Evolutionary conservation across 1,139 yeast genomes (phyloP), one percentile per base, ranked within the genome.

Genomic region (Kluyveromyces sp.): DNA sequence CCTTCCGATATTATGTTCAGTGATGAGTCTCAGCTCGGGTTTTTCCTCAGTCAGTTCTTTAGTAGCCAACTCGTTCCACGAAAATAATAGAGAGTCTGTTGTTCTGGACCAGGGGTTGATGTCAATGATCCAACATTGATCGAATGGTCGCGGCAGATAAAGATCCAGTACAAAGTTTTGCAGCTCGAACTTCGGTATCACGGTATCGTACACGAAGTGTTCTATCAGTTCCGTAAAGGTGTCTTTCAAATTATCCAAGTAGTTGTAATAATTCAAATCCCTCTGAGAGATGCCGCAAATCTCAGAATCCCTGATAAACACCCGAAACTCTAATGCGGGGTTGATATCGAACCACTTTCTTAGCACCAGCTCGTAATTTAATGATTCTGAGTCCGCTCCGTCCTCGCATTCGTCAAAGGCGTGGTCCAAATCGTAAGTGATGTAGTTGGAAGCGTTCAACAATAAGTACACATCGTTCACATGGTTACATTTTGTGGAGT

Each of bases 311-410:
- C 73, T 71, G 4, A 92, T 83, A 64, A 87, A 92, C 32, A 89
- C 80, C 43, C 98, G 70, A 58, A 92, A 92, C 62, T 92, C 98
- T 50, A 87, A 67, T 0, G 97, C 88, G 0, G 97, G 96, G 52
- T 86, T 87, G 33, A 89, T 66, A 30, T 60, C 56, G 36, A 75
- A 70, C 97, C 96, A 92, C 61, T 85, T 75, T 37, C 94, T 74
- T 34, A 92, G 65, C 3, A 89, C 83, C 36, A 92, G 67, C 54
- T 86, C 95, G 49, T 71, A 74, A 3, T 55, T 49, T 1, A 62
- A 49, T 0, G 41, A 40, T 0, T 58, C 52, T 7, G 48, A 55
- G 2, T 53, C 53, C 1, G 54, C 60, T 3, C 45, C 33, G 20
- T 53, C 60, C 2, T 37, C 41, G 36, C 65, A 61, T 7, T 56